Percentiles rank a stretch among this genome's conserved stretches.
Conservation (phyloP, 495 filamentous ascomycete species). For the Penicillium mononematosum region DNA sequence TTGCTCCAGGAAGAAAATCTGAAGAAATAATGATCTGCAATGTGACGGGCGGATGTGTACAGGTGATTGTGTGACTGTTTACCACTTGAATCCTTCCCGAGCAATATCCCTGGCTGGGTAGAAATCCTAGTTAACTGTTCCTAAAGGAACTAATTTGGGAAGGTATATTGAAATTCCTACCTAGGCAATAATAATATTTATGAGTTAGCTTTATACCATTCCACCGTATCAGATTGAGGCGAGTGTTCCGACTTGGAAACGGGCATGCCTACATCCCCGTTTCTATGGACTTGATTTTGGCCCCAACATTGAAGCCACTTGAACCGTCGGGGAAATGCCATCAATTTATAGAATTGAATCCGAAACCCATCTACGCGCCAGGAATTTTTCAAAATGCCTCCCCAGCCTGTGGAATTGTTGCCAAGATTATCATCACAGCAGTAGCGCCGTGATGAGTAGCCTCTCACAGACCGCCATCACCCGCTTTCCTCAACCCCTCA, state of each 20-base stretch:
- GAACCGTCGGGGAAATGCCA: not conserved
- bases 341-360: conserved; percentile 11
- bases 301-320: too few relatives aligned
- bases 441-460: conserved; percentile 14
- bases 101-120: not conserved
- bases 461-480: conserved; percentile 15
- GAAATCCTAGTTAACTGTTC: not conserved
- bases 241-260: too few relatives aligned
- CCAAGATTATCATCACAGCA: conserved; percentile 17
- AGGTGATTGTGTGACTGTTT: conserved; percentile 8
- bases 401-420: conserved; percentile 7
- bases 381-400: too few relatives aligned
- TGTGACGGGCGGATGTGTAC: conserved; percentile 1
- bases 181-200: too few relatives aligned
- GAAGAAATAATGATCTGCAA: too few relatives aligned
- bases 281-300: not conserved
- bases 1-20: too few relatives aligned
- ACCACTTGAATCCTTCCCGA: not conserved
- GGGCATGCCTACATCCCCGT: not conserved
- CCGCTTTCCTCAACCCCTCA: conserved; percentile 10
- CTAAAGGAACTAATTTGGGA: not conserved
- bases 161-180: too few relatives aligned
- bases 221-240: too few relatives aligned
- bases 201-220: too few relatives aligned
- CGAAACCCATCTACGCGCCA: conserved; percentile 16